Evolutionary conservation across 257 asterid species (phyloP).

Genomic region (Solanum bulbocastanum): DNA sequence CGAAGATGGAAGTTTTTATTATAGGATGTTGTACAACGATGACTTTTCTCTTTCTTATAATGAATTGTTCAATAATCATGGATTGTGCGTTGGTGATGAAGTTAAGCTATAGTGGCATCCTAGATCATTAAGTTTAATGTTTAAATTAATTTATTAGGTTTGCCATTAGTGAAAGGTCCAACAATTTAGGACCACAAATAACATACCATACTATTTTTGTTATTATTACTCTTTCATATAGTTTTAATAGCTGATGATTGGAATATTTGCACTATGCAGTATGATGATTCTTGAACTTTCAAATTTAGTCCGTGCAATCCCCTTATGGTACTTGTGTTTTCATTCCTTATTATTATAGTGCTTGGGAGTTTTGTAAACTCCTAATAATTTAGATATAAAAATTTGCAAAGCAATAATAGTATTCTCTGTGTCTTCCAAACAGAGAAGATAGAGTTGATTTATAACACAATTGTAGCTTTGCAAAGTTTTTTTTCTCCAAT

Average conservation of each 20-base stretch:
- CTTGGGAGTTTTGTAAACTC: too few relatives aligned
- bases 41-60: neutral
- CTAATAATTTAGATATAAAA: neutral
- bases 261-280: too few relatives aligned
- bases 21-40: constrained; percentile 16
- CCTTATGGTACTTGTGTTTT: too few relatives aligned
- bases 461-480: too few relatives aligned
- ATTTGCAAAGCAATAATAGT: neutral
- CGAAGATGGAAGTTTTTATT: constrained; percentile 1
- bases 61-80: constrained; percentile 12
- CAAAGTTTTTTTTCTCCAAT: too few relatives aligned
- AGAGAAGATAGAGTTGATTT: too few relatives aligned
- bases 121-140: neutral
- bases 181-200: neutral
- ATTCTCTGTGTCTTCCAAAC: neutral
- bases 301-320: too few relatives aligned
- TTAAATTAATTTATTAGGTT: constrained; percentile 8
- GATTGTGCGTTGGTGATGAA: constrained; percentile 25
- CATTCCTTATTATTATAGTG: too few relatives aligned
- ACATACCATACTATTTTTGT: too few relatives aligned
- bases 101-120: constrained; percentile 45
- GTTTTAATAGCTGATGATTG: too few relatives aligned
- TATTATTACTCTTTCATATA: too few relatives aligned
- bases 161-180: neutral
- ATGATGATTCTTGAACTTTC: too few relatives aligned